A percentile compares a stretch with the other conserved stretches of the same genome.
phyloP scores from a whole-genome alignment of 306 rosid genomes.

The Cucurbita pepo region DNA sequence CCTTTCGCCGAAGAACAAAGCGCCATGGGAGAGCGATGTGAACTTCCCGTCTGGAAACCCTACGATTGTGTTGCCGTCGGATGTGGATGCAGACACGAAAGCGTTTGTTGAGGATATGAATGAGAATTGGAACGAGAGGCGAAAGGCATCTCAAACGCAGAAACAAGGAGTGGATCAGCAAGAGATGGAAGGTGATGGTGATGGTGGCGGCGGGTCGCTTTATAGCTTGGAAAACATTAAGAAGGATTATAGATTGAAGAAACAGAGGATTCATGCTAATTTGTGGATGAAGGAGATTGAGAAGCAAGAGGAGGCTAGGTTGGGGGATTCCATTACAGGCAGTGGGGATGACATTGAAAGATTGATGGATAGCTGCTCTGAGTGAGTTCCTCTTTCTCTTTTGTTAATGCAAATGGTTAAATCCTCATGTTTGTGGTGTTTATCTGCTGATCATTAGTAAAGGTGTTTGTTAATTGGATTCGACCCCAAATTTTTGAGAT shows the following conservation, averaged over 20 bases:
- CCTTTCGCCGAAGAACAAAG: slow-evolving; percentile 29
- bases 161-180: slow-evolving; percentile 14
- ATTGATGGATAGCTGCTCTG: slow-evolving; percentile 78
- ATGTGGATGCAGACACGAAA: slow-evolving; percentile 56
- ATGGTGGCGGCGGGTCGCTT: slow-evolving; percentile 21
- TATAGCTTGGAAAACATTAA: slow-evolving; percentile 67
- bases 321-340: slow-evolving; percentile 26
- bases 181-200: slow-evolving; percentile 5
- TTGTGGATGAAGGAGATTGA: slow-evolving; percentile 91
- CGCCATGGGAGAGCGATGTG: slow-evolving; percentile 79
- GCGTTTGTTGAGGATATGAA: slow-evolving; percentile 88
- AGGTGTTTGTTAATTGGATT: not conserved
- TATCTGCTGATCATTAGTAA: not conserved
- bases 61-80: slow-evolving; percentile 13
- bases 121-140: slow-evolving; percentile 65
- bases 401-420: not conserved
- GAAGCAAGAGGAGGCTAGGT: slow-evolving; percentile 71
- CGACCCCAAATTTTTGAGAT: not conserved
- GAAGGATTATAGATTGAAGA: slow-evolving; percentile 77
- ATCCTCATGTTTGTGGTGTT: not conserved
- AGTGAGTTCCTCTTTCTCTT: slow-evolving; percentile 24
- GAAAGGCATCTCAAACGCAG: slow-evolving; percentile 29
- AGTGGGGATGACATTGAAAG: slow-evolving; percentile 64
- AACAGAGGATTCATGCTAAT: slow-evolving; percentile 78
- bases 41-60: slow-evolving; percentile 34